Percentiles rank a stretch among this genome's conserved stretches.
phyloP scores from a whole-genome alignment of 345 rosid genomes.

The Aethionema arabicum region DNA sequence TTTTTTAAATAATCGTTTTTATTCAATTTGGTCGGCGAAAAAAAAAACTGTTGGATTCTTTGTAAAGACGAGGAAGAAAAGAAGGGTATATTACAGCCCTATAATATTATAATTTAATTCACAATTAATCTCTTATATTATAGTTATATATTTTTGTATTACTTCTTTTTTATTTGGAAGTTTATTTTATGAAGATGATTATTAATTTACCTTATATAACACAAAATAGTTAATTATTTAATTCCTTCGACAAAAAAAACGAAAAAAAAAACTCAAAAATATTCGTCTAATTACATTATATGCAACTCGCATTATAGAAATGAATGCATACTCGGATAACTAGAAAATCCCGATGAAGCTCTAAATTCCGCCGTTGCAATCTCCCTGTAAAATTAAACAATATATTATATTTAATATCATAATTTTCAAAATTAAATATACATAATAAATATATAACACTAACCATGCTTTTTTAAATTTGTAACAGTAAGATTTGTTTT shows the following conservation, averaged over 20 bases:
- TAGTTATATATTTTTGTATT: too few relatives aligned
- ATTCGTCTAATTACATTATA: slow-evolving; percentile 18
- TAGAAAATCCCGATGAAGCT: slow-evolving; percentile 18
- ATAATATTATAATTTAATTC: not conserved
- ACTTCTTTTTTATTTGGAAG: too few relatives aligned
- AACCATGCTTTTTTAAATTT: slow-evolving; percentile 27
- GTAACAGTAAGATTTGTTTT: not conserved
- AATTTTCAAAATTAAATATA: not conserved
- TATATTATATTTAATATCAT: not conserved
- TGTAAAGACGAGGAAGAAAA: slow-evolving; percentile 51
- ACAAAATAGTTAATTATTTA: too few relatives aligned
- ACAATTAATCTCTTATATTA: too few relatives aligned
- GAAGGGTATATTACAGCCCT: slow-evolving; percentile 56
- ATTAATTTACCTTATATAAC: too few relatives aligned
- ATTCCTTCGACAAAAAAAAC: too few relatives aligned
- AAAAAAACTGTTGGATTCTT: slow-evolving; percentile 47
- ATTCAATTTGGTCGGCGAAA: slow-evolving; percentile 16
- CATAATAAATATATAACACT: not conserved
- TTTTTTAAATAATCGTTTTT: too few relatives aligned
- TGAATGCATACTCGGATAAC: slow-evolving; percentile 19
- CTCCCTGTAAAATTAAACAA: slow-evolving; percentile 15
- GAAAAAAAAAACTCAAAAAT: not conserved
- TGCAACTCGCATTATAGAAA: slow-evolving; percentile 5
- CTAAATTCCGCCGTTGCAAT: slow-evolving; percentile 17
- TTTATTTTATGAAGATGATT: too few relatives aligned